A percentile compares a stretch with the other conserved stretches of the same genome.
phyloP scores from a whole-genome alignment of 352 stramenopile species.

The Pythium pectinolyticum region DNA sequence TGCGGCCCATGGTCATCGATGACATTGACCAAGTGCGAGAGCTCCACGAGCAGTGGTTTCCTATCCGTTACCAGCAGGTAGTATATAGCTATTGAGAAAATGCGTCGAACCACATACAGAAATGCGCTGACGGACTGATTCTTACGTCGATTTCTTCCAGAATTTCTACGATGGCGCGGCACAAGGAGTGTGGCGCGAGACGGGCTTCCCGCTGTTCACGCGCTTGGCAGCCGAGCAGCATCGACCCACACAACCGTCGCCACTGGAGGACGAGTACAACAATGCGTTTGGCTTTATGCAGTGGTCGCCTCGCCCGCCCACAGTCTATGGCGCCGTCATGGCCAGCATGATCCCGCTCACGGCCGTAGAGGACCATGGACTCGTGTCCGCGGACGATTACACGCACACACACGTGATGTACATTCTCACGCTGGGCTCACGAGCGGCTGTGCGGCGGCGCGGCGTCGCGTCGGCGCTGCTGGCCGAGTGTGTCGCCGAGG shows the following conservation, averaged over 20 bases:
- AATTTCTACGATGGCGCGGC: constrained; percentile 94
- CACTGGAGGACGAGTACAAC: constrained; percentile 16
- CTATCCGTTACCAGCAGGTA: constrained; percentile 93
- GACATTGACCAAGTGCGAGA: constrained; percentile 91
- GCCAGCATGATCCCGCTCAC: constrained; percentile 83
- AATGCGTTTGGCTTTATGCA: constrained; percentile 22
- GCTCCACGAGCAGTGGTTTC: constrained; percentile 97
- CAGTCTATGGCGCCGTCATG: constrained; percentile 90
- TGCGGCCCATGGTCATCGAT: constrained; percentile 63
- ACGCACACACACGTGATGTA: constrained; percentile 92
- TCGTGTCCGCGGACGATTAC: constrained; percentile 55
- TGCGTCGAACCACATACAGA: too few relatives aligned
- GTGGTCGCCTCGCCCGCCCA: constrained; percentile 24
- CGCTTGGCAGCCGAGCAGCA: constrained; percentile 75
- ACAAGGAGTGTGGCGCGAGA: constrained; percentile 85
- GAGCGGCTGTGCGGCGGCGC: constrained; percentile 75
- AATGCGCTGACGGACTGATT: too few relatives aligned
- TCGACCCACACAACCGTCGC: constrained; percentile 4
- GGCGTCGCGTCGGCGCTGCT: constrained; percentile 92
- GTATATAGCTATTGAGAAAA: too few relatives aligned
- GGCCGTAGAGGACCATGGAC: constrained; percentile 61
- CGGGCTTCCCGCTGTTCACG: constrained; percentile 86
- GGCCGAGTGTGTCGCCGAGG: constrained; percentile 85
- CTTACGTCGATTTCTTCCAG: too few relatives aligned
- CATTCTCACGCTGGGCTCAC: constrained; percentile 94